Evolutionary conservation across 805 yeast species (phyloP).

Genomic region (Metschnikowia noctiluminum): DNA sequence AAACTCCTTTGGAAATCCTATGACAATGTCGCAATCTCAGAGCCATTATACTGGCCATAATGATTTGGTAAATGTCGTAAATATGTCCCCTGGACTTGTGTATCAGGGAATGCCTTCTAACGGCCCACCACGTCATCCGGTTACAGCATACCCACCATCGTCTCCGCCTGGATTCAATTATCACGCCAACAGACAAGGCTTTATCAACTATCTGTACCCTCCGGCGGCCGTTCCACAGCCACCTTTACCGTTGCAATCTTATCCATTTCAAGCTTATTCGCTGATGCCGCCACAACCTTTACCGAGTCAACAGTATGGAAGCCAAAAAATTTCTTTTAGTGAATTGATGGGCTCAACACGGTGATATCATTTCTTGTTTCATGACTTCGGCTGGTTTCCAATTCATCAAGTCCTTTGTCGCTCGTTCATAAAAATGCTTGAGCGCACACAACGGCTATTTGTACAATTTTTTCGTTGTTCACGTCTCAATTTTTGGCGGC

Average conservation of each 20-base stretch:
- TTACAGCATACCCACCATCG: slow-evolving; percentile 27
- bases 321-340: slow-evolving; percentile 40
- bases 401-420: background rate
- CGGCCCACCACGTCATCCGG: slow-evolving; percentile 29
- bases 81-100: slow-evolving; percentile 16
- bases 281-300: slow-evolving; percentile 13
- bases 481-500: too few species aligned
- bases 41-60: background rate
- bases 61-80: slow-evolving; percentile 4
- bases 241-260: slow-evolving; percentile 16
- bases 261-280: slow-evolving; percentile 15
- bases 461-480: too few species aligned
- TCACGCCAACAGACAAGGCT: slow-evolving; percentile 30
- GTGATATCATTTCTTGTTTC: background rate
- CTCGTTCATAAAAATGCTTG: background rate
- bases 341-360: slow-evolving; percentile 33
- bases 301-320: slow-evolving; percentile 17
- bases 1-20: slow-evolving; percentile 20
- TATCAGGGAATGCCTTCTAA: slow-evolving; percentile 20
- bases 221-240: slow-evolving; percentile 17
- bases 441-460: too few species aligned
- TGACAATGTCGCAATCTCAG: background rate
- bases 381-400: background rate
- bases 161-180: slow-evolving; percentile 32
- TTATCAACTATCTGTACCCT: slow-evolving; percentile 29